Evolutionary conservation across 2,329 filamentous ascomycete species (phyloP).

Genomic region (Phialophora tarda): DNA sequence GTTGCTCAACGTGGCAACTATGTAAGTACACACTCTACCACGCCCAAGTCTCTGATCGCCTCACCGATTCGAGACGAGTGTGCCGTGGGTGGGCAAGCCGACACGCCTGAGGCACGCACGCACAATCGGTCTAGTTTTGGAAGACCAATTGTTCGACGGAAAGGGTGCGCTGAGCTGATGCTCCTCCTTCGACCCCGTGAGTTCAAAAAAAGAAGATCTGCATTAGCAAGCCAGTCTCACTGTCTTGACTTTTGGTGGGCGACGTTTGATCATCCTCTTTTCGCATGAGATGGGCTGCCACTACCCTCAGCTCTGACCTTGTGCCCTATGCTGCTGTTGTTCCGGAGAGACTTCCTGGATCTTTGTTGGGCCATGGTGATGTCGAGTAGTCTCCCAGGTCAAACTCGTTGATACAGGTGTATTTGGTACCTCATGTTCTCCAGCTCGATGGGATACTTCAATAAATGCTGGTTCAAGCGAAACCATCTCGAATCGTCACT

Average conservation of each 20-base stretch:
- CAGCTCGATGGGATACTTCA: conserved; percentile 81
- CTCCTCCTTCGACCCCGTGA: neutral
- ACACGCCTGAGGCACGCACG: no score
- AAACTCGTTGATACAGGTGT: conserved; percentile 70
- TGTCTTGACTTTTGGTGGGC: neutral
- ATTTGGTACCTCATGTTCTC: conserved; percentile 97
- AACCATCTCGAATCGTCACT: conserved; percentile 86
- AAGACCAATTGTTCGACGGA: no score
- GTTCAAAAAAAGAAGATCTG: neutral
- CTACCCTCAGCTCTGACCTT: neutral
- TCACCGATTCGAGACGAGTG: no score
- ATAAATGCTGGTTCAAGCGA: conserved; percentile 62
- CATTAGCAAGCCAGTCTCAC: neutral
- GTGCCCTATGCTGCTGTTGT: no score
- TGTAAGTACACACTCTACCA: no score
- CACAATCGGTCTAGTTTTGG: no score
- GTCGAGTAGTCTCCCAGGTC: neutral
- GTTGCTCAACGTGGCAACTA: no score
- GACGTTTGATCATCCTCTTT: neutral
- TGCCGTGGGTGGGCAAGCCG: no score
- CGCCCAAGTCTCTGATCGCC: no score
- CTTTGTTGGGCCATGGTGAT: neutral
- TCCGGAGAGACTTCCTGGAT: neutral
- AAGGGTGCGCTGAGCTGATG: no score
- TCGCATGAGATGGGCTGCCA: neutral